Evolutionary conservation across 345 rosid genomes (phyloP), one percentile per base, ranked within the genome.

Genomic region (Arabidopsis suecica): DNA sequence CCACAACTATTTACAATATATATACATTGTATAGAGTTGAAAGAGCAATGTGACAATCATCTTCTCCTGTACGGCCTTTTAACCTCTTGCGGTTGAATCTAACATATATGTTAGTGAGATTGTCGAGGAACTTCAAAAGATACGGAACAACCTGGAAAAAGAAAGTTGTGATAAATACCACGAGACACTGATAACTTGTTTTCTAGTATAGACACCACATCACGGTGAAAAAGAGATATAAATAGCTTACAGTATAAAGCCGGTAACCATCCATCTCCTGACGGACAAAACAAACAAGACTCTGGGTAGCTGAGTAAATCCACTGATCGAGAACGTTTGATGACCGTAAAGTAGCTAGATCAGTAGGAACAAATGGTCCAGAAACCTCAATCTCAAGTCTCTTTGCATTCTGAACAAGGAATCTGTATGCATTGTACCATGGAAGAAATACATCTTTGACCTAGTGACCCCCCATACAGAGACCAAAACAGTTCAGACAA

Each of bases 361-460:
- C 90, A 78, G 72, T 57, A 62, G 98, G 99, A 83, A 83, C 73
- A 72, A 93, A 96, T 71, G 88, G 83, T 38, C 75, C 86, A 82
- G 68, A 77, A 36, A 97, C 98, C 80, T 95, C 98, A 79, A 85
- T 72, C 86, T 95, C 97, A 51, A 96, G 93, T 84, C 99, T 88
- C 84, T 89, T 93, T 20, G 97, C 93, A 80, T 96, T 96, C 85
- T 96, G 99, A 68, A 96, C 97, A 68, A 96, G 90, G 76, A 96
- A 96, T 79, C 99, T 84, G 80, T 89, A 91, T 9, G 99, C 99
- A 86, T 96, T 96, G 82, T 96, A 96, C 99, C 97, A 96, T 32
- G 99, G 99, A 78, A 96, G 99, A 82, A 96, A 93, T 53, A 96
- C 98, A 82, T 93, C 99, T 84, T 91, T 96, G 74, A 95, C 99